Evolutionary conservation across 805 yeast species (phyloP).

Genomic region (Candida manassasensis): DNA sequence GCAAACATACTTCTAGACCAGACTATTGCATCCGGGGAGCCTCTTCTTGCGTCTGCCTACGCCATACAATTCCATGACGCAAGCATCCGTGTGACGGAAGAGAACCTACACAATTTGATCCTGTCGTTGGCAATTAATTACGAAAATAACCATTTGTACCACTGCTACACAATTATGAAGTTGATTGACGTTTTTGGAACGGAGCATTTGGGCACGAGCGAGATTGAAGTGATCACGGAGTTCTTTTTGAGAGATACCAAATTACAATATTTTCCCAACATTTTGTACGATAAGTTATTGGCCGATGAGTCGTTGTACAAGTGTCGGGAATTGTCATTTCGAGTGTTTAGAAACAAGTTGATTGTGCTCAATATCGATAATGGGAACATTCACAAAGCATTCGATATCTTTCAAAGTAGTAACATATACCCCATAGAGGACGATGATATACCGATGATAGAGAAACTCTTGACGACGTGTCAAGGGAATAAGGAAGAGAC

Average conservation of each 20-base stretch:
- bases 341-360: background rate
- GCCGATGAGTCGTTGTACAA: background rate
- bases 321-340: background rate
- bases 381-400: constrained; percentile 1
- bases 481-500: background rate
- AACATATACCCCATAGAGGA: background rate
- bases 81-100: constrained; percentile 3
- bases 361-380: background rate
- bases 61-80: constrained; percentile 7
- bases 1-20: constrained; percentile 15
- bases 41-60: constrained; percentile 18
- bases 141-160: constrained; percentile 7
- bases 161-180: constrained; percentile 11
- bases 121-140: constrained; percentile 10
- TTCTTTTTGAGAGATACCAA: background rate
- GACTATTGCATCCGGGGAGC: constrained; percentile 18
- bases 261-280: constrained; percentile 1
- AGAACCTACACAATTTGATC: constrained; percentile 8
- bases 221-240: constrained; percentile 1
- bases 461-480: background rate
- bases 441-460: background rate
- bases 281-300: background rate
- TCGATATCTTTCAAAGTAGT: background rate
- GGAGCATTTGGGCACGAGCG: constrained; percentile 3
- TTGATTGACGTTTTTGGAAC: constrained; percentile 6